Evolutionary conservation across 148 eudicot species (phyloP), one percentile per base, ranked within the genome.

Genomic region (Euryodendron excelsum): DNA sequence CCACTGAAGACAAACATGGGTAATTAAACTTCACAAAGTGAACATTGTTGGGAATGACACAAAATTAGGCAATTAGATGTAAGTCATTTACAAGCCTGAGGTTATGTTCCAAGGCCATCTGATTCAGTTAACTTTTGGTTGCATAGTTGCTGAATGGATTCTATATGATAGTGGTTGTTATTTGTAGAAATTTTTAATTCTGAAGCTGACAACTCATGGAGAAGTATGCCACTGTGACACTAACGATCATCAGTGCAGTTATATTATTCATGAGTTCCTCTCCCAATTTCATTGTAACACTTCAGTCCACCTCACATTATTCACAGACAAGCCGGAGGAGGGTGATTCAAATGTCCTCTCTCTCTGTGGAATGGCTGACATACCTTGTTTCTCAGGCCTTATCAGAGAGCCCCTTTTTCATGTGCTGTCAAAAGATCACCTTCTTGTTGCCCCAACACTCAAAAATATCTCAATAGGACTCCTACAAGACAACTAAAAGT

Each of bases 351-450:
- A 72, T 28, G 34, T 17, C 21, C 23, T 70, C 39, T 18, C 27
- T 72, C 20, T 50, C 41, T n/a, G n/a, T 69, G 39, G 25, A 73
- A 33, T 73, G 47, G 18, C 30, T 33, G 1, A 56, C 23, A 5
- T n/a, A 36, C 10, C 27, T 73, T 64, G 33, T 71, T 61, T 84
- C 69, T 70, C 74, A 84, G 85, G 87, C 70, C 73, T 80, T 82
- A 34, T 75, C 72, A 5, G 8, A 58, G 36, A 59, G 17, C 63
- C 52, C 66, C 73, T 53, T 66, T 9, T 34, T 52, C 13, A 3
- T 25, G 50, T 62, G 45, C 59, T 39, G 62, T 59, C 47, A 60
- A 73, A 47, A 66, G n/a, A 23, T 63, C 69, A 11, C 65, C 80
- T 28, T 48, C 61, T 56, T 44, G 61, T 56, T 44, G 70, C 69